Evolutionary conservation across 768 basidiomycete species (phyloP).

Genomic region (Dentipellis sp.): DNA sequence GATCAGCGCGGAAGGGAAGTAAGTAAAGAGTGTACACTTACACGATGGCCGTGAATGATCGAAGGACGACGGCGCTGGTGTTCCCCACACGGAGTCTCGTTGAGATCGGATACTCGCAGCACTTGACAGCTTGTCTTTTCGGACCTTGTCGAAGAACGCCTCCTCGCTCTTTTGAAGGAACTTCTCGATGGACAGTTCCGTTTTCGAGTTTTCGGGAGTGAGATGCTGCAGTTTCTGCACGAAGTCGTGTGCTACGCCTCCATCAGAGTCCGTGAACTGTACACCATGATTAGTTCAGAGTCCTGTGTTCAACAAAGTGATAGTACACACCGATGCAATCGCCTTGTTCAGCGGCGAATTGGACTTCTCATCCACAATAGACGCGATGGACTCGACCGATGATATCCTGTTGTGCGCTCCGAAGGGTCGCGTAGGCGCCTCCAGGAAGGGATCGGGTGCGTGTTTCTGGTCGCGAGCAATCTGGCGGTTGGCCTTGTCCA

Average conservation of each 20-base stretch:
- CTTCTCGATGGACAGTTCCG: slow-evolving; percentile 87
- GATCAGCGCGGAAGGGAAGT: slow-evolving; percentile 9
- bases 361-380: slow-evolving; percentile 85
- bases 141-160: slow-evolving; percentile 84
- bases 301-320: background rate
- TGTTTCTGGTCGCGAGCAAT: slow-evolving; percentile 75
- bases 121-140: slow-evolving; percentile 78
- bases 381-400: slow-evolving; percentile 86
- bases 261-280: slow-evolving; percentile 90
- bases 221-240: slow-evolving; percentile 75
- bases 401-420: slow-evolving; percentile 70
- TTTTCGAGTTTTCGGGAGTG: slow-evolving; percentile 81
- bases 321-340: slow-evolving; percentile 61
- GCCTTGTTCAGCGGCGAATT: slow-evolving; percentile 93
- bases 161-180: slow-evolving; percentile 88
- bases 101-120: slow-evolving; percentile 75
- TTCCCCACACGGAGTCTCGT: slow-evolving; percentile 75
- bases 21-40: slow-evolving; percentile 29
- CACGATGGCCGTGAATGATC: slow-evolving; percentile 64
- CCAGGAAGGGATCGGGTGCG: slow-evolving; percentile 82
- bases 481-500: slow-evolving; percentile 76
- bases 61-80: slow-evolving; percentile 39
- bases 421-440: slow-evolving; percentile 69
- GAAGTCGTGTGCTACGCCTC: slow-evolving; percentile 84
- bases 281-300: slow-evolving; percentile 1